phyloP scores from a whole-genome alignment of 495 filamentous ascomycete species.

The Hypomontagnella monticulosa region DNA sequence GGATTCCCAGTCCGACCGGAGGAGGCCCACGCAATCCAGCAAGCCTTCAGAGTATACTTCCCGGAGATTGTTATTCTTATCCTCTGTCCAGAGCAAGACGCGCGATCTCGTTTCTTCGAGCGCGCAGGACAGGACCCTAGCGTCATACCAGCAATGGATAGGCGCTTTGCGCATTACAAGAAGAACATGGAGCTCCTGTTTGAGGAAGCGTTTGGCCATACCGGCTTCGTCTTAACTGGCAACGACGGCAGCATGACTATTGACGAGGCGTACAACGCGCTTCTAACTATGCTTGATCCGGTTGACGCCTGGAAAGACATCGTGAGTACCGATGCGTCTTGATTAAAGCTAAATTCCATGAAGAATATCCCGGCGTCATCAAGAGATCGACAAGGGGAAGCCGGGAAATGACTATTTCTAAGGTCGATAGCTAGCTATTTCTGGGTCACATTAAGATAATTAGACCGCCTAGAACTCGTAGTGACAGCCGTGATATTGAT shows the following conservation, averaged over 20 bases:
- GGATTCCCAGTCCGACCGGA: background rate
- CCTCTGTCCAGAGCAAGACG: background rate
- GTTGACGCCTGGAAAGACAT: background rate
- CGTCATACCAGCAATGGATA: background rate
- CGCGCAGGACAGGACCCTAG: background rate
- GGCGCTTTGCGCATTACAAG: background rate
- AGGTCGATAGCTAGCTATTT: no score
- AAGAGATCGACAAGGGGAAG: no score
- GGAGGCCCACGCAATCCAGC: background rate
- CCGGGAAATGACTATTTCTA: no score
- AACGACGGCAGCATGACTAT: constrained; percentile 1
- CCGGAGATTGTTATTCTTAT: background rate
- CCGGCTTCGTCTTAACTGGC: background rate
- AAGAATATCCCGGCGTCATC: no score
- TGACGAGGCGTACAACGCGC: background rate
- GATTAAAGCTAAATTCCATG: no score
- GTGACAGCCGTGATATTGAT: no score
- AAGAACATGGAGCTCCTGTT: background rate
- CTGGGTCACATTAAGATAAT: no score
- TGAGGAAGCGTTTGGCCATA: background rate
- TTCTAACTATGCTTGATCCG: background rate
- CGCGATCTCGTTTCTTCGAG: background rate
- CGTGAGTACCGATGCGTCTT: background rate
- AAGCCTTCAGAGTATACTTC: background rate
- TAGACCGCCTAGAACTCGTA: no score